Conservation (phyloP, 1,139 yeast genomes). For the Kluyveromyces sp. region DNA sequence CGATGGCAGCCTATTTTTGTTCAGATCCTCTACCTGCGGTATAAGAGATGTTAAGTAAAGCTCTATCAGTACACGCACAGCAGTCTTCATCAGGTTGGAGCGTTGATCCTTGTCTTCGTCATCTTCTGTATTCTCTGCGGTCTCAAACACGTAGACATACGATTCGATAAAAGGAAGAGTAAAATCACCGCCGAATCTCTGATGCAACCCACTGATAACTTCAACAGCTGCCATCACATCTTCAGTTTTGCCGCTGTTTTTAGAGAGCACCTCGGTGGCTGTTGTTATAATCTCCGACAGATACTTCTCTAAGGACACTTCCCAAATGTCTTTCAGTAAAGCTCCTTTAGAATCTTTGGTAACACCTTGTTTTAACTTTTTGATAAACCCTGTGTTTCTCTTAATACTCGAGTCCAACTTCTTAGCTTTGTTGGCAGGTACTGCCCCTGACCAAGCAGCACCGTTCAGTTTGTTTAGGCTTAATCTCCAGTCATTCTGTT, state of each 20-base stretch:
- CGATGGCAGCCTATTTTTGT: conserved; percentile 35
- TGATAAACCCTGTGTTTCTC: conserved; percentile 76
- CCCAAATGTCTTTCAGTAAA: conserved; percentile 53
- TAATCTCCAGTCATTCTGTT: conserved; percentile 31
- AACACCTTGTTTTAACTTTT: conserved; percentile 55
- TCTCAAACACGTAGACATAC: conserved; percentile 42
- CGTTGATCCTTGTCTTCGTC: conserved; percentile 42
- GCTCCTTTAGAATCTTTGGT: conserved; percentile 41
- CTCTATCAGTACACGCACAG: conserved; percentile 54
- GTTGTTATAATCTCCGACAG: conserved; percentile 63
- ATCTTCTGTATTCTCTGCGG: conserved; percentile 26
- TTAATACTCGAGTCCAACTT: conserved; percentile 71
- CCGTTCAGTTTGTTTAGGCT: conserved; percentile 40
- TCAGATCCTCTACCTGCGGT: conserved; percentile 35
- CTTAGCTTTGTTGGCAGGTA: conserved; percentile 25
- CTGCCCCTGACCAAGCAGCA: conserved; percentile 50
- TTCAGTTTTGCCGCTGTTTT: conserved; percentile 43
- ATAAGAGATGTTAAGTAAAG: conserved; percentile 57
- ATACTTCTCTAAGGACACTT: conserved; percentile 68
- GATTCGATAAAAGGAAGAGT: conserved; percentile 46
- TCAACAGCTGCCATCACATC: conserved; percentile 64
- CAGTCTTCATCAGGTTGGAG: conserved; percentile 41
- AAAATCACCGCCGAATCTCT: conserved; percentile 53
- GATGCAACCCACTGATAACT: conserved; percentile 68
- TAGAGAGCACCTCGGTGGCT: conserved; percentile 54